These are phyloP conservation scores for Monosporascus sp. DNA, from an alignment of 2,329 filamentous ascomycete genomes.

Conservation along the genomic window DNA sequence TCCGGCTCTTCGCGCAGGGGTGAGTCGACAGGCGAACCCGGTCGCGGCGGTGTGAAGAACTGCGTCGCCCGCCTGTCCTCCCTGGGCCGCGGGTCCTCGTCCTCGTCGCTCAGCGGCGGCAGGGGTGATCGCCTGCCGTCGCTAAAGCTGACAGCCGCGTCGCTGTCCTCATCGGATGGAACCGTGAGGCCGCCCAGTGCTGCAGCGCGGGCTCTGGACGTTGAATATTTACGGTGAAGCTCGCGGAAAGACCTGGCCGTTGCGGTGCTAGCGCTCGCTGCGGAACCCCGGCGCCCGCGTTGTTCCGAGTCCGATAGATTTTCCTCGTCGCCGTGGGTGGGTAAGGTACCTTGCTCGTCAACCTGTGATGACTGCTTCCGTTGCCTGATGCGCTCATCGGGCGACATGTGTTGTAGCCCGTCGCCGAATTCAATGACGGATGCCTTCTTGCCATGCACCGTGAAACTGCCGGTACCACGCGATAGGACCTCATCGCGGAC, in stretches of 20 bases:
- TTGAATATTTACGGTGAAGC: conserved; percentile 55
- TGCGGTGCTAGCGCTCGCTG: conserved; percentile 60
- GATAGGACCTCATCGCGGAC: conserved; percentile 63
- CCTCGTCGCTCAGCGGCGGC: conserved; percentile 38
- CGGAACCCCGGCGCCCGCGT: conserved; percentile 53
- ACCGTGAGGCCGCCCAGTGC: conserved; percentile 39
- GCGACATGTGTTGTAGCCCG: conserved; percentile 76
- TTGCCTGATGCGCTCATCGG: conserved; percentile 66
- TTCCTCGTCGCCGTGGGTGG: conserved; percentile 40
- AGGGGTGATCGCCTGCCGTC: conserved; percentile 54
- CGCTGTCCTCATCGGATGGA: conserved; percentile 55
- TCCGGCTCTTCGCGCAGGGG: conserved; percentile 17
- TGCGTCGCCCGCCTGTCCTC: conserved; percentile 23
- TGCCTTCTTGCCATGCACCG: conserved; percentile 95
- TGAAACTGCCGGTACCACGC: conserved; percentile 82
- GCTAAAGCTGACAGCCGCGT: conserved; percentile 54
- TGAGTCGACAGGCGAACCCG: conserved; percentile 27
- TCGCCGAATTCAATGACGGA: conserved; percentile 93
- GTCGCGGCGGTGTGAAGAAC: conserved; percentile 39
- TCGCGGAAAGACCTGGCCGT: conserved; percentile 62
- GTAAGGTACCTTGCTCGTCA: conserved; percentile 31
- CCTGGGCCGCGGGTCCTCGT: conserved; percentile 10
- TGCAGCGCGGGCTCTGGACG: conserved; percentile 41
- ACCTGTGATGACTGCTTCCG: conserved; percentile 47
- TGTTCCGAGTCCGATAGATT: conserved; percentile 39